phyloP scores from a whole-genome alignment of 140 eudicot genomes.

The Anethum foeniculum region DNA sequence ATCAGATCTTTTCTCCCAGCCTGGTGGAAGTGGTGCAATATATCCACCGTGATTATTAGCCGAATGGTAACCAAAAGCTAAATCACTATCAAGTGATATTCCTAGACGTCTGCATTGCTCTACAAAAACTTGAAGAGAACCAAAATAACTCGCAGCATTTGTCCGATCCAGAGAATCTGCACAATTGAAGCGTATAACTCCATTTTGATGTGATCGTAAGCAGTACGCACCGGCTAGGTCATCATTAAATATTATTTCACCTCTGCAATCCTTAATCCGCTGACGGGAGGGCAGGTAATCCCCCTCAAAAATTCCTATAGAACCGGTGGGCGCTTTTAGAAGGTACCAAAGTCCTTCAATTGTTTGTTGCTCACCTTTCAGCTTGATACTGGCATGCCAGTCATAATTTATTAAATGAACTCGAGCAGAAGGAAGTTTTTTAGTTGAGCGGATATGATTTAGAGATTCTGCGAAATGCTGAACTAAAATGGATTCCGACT shows the following conservation, averaged over 20 bases:
- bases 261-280: constrained; percentile 70
- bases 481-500: constrained; percentile 78
- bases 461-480: constrained; percentile 71
- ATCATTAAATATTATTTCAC: constrained; percentile 69
- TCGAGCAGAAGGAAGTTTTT: constrained; percentile 63
- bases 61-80: constrained; percentile 65
- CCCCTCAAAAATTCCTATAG: constrained; percentile 86
- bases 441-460: constrained; percentile 57
- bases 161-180: constrained; percentile 98
- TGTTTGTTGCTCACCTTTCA: constrained; percentile 83
- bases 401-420: constrained; percentile 77
- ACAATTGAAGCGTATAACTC: constrained; percentile 88
- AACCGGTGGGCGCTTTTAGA: constrained; percentile 72
- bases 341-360: constrained; percentile 89
- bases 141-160: constrained; percentile 97
- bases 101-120: constrained; percentile 96
- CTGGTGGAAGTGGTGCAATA: constrained; percentile 94
- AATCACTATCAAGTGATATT: constrained; percentile 88
- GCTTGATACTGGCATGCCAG: constrained; percentile 87
- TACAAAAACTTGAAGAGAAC: constrained; percentile 90
- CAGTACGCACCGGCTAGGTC: constrained; percentile 77
- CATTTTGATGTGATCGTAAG: constrained; percentile 82
- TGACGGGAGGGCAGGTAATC: constrained; percentile 91
- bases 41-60: constrained; percentile 60
- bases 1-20: constrained; percentile 97